A percentile compares a stretch with the other conserved stretches of the same genome.
These are phyloP conservation scores for Cicer chorassanicum DNA, from an alignment of 306 rosid genomes.

Conservation along the genomic window DNA sequence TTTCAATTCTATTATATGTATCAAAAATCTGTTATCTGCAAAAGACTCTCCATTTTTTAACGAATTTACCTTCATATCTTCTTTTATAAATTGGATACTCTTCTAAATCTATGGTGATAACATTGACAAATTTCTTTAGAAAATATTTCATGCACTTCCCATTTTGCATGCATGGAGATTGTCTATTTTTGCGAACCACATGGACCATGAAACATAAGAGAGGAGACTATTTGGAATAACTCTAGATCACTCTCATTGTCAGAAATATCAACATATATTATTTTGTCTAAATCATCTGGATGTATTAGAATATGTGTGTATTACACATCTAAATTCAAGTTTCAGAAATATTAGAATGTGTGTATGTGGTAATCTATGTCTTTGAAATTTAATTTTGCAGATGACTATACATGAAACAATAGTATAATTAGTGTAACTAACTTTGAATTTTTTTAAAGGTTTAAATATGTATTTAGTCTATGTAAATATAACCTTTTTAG, in stretches of 20 bases:
- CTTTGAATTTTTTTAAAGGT: no score
- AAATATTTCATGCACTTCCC: not conserved
- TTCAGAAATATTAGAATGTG: no score
- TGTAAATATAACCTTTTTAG: no score
- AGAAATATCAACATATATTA: no score
- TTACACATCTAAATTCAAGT: not conserved
- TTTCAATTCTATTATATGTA: no score
- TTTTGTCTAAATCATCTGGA: not conserved
- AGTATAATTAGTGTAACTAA: no score
- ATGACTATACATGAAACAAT: no score
- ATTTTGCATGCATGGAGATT: not conserved
- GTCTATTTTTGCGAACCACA: not conserved
- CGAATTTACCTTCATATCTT: not conserved
- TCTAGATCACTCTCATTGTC: not conserved
- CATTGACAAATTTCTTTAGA: no score
- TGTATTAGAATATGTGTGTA: not conserved
- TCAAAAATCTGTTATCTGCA: no score
- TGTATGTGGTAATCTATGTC: not conserved
- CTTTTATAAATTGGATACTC: not conserved
- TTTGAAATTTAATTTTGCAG: no score
- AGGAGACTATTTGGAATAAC: no score
- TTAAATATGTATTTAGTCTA: no score
- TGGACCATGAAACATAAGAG: not conserved
- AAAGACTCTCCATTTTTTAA: not conserved
- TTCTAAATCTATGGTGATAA: not conserved